Evolutionary conservation across 2,329 filamentous ascomycete genomes (phyloP).

Genomic region (Pyrenochaeta sp.): DNA sequence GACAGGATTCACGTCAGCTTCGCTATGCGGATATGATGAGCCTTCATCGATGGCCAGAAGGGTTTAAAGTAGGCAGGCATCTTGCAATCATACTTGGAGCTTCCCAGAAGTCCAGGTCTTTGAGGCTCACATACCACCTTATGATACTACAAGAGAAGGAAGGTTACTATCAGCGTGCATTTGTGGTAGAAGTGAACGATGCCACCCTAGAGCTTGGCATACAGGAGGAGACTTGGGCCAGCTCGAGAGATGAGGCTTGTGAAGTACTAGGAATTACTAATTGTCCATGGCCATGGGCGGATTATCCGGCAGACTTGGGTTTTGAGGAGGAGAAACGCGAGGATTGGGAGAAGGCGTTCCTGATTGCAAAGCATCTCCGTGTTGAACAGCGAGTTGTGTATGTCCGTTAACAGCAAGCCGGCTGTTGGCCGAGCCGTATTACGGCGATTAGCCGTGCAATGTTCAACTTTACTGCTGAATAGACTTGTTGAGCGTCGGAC

Average conservation of each 20-base stretch:
- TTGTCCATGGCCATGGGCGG: neutral
- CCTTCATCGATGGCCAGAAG: neutral
- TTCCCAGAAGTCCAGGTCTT: neutral
- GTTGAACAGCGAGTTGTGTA: neutral
- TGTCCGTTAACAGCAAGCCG: neutral
- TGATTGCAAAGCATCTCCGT: neutral
- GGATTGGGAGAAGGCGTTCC: neutral
- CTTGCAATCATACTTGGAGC: neutral
- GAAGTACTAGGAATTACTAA: neutral
- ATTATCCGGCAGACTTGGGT: neutral
- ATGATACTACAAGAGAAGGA: neutral
- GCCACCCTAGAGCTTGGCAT: neutral
- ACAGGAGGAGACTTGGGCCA: neutral
- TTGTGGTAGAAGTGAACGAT: neutral
- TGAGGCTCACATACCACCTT: neutral
- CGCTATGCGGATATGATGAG: neutral
- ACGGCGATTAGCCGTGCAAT: neutral
- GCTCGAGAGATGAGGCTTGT: neutral
- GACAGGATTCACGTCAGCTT: neutral
- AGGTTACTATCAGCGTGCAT: neutral
- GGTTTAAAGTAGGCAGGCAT: neutral
- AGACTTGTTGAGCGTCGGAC: neutral
- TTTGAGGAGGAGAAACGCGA: neutral
- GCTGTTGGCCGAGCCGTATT: neutral
- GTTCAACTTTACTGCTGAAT: neutral